Conservation (phyloP, 2,329 filamentous ascomycete genomes). For the Talaromyces rugulosus region DNA sequence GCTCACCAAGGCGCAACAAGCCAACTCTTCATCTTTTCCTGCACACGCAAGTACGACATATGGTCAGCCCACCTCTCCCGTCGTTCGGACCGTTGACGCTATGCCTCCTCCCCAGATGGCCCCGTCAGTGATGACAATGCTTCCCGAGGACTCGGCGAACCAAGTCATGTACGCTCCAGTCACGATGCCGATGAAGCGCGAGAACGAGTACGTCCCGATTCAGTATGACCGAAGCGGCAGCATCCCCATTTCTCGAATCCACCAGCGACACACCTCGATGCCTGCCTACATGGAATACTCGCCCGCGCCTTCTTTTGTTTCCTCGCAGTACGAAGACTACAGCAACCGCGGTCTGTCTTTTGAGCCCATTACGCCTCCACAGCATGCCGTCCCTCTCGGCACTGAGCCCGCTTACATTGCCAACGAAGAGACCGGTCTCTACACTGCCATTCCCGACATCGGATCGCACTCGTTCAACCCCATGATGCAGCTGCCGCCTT, state of each 20-base stretch:
- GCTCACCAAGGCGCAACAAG: slow-evolving; percentile 98
- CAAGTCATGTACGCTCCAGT: slow-evolving; percentile 70
- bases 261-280: slow-evolving; percentile 97
- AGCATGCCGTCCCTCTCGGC: slow-evolving; percentile 76
- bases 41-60: slow-evolving; percentile 64
- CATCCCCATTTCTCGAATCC: slow-evolving; percentile 61
- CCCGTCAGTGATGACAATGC: slow-evolving; percentile 54
- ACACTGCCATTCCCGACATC: slow-evolving; percentile 90
- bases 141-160: slow-evolving; percentile 60
- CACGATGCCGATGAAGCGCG: slow-evolving; percentile 77
- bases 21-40: slow-evolving; percentile 94
- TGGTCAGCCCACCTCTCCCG: slow-evolving; percentile 76
- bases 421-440: slow-evolving; percentile 94
- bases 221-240: slow-evolving; percentile 93
- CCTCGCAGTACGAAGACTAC: slow-evolving; percentile 98
- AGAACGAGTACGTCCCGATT: slow-evolving; percentile 74
- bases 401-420: slow-evolving; percentile 94
- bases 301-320: slow-evolving; percentile 93
- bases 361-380: slow-evolving; percentile 93
- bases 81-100: slow-evolving; percentile 78
- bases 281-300: slow-evolving; percentile 98
- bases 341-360: slow-evolving; percentile 94
- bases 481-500: slow-evolving; percentile 85
- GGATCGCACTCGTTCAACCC: slow-evolving; percentile 70
- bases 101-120: slow-evolving; percentile 85